Evolutionary conservation across 164 flowering plant species (phyloP).

Genomic region (Chimonanthus praecox): DNA sequence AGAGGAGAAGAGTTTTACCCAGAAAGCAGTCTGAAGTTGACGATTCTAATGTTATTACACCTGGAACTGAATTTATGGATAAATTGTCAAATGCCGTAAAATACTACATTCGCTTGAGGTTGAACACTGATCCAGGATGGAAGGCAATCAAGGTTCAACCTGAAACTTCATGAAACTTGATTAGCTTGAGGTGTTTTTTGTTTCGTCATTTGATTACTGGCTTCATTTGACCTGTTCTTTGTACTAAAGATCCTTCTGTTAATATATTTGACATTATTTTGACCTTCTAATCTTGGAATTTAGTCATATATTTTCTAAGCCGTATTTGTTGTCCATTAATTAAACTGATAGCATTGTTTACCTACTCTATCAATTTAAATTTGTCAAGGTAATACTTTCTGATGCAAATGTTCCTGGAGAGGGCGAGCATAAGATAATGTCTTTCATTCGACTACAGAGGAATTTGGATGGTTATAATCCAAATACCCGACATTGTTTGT

Average conservation of each 20-base stretch:
- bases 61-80: conserved; percentile 52
- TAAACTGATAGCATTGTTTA: not conserved
- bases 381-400: conserved; percentile 40
- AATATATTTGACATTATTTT: too few species aligned
- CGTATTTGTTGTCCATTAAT: not conserved
- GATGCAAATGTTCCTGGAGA: conserved; percentile 58
- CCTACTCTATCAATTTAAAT: not conserved
- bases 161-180: not conserved
- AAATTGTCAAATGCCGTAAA: conserved; percentile 35
- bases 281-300: too few species aligned
- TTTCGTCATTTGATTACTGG: not conserved
- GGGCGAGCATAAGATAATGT: conserved; percentile 57
- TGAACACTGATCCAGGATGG: conserved; percentile 36
- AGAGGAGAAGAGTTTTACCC: conserved; percentile 35
- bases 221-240: not conserved
- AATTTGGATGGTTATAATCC: conserved; percentile 29
- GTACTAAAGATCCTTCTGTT: too few species aligned
- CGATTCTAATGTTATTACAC: conserved; percentile 50
- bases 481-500: conserved; percentile 44
- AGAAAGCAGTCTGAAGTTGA: conserved; percentile 29
- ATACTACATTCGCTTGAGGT: conserved; percentile 16
- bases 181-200: not conserved
- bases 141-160: conserved; percentile 20
- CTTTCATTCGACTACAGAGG: conserved; percentile 39
- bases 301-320: too few species aligned